These are phyloP conservation scores for Primulina eburnea DNA, from an alignment of 257 asterid genomes.

Conservation along the genomic window DNA sequence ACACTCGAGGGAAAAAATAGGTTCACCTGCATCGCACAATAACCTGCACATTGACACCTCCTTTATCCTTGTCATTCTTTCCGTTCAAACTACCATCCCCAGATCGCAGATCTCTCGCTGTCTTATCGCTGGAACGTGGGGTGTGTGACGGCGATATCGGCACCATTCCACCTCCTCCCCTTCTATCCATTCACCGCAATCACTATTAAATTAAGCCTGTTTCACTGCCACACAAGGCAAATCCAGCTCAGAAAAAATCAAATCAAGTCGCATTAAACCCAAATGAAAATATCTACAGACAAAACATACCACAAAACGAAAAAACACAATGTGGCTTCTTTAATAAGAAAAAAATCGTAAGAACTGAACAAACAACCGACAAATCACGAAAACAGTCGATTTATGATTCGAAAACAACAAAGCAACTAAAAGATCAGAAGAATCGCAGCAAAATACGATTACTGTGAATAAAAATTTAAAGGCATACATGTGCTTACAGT, in stretches of 20 bases:
- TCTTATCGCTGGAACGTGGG: constrained; percentile 77
- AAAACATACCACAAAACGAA: constrained; percentile 3
- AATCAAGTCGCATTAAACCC: constrained; percentile 30
- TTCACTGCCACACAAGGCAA: constrained; percentile 19
- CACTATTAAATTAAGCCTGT: constrained; percentile 13
- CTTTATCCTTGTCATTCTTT: constrained; percentile 65
- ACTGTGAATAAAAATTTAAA: background rate
- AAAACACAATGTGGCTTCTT: constrained; percentile 9
- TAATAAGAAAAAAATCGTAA: too few species aligned
- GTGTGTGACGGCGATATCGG: constrained; percentile 74
- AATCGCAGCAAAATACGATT: background rate
- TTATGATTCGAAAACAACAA: constrained; percentile 24
- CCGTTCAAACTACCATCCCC: constrained; percentile 79
- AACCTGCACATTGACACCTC: constrained; percentile 95
- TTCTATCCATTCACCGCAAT: constrained; percentile 28
- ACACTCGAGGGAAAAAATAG: background rate
- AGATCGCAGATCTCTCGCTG: constrained; percentile 79
- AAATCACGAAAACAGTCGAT: constrained; percentile 25
- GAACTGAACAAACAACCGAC: background rate
- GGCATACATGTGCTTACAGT: constrained; percentile 31
- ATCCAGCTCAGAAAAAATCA: constrained; percentile 31
- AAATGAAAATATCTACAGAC: constrained; percentile 7
- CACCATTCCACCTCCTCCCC: constrained; percentile 66
- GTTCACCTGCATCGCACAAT: constrained; percentile 90
- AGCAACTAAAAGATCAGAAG: constrained; percentile 23